phyloP scores from a whole-genome alignment of 2,329 filamentous ascomycete species.

The Aspergillus candidus region DNA sequence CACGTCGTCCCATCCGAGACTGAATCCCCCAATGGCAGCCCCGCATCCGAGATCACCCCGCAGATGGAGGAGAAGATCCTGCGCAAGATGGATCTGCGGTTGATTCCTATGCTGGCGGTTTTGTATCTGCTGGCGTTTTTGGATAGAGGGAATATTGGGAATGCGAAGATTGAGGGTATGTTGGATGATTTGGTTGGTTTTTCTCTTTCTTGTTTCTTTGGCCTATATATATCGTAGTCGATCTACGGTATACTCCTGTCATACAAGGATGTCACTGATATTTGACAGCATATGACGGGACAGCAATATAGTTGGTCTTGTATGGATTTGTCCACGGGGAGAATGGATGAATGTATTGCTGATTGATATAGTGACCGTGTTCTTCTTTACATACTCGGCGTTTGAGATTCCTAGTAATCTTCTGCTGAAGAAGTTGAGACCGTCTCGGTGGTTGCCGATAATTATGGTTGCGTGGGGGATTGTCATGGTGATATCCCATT shows the following conservation, averaged over 20 bases:
- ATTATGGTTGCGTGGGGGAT: constrained; percentile 41
- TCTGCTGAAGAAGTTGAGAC: constrained; percentile 21
- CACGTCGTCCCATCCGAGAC: no score
- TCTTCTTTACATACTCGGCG: constrained; percentile 21
- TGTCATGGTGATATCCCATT: constrained; percentile 31
- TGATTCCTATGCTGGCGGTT: constrained; percentile 14
- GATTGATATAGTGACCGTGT: constrained; percentile 21
- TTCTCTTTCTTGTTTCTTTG: background rate
- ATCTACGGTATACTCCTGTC: constrained; percentile 1
- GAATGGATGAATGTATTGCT: background rate
- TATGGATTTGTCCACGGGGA: constrained; percentile 5
- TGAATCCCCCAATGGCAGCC: no score
- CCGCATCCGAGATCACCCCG: background rate
- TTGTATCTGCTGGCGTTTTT: constrained; percentile 23
- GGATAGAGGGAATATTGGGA: constrained; percentile 25
- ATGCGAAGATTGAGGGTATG: constrained; percentile 23
- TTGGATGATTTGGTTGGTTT: constrained; percentile 11
- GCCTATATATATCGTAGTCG: constrained; percentile 3
- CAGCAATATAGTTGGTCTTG: constrained; percentile 28
- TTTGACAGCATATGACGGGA: constrained; percentile 18
- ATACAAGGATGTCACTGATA: no score
- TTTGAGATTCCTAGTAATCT: constrained; percentile 21
- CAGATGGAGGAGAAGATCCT: constrained; percentile 15
- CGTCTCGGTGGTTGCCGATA: constrained; percentile 26
- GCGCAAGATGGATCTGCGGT: constrained; percentile 14